Evolutionary conservation across 495 filamentous ascomycete genomes (phyloP).

Genomic region (Xylaria acuta): DNA sequence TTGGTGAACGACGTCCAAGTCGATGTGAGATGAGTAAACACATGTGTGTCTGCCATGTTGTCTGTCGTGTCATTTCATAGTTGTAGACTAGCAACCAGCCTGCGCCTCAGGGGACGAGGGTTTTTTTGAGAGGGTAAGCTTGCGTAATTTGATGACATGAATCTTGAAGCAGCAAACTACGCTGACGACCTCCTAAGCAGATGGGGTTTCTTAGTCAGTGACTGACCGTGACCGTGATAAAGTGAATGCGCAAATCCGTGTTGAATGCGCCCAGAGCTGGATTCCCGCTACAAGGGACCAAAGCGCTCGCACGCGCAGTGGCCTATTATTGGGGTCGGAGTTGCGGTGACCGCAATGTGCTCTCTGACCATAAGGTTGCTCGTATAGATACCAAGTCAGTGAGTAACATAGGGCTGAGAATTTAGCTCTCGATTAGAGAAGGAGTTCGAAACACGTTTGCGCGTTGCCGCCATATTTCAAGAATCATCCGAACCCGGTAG

Average conservation of each 20-base stretch:
- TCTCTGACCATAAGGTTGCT: not conserved
- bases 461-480: not conserved
- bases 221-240: not conserved
- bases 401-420: not conserved
- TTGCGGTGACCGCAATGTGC: not conserved
- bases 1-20: constrained; percentile 14
- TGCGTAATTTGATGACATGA: not conserved
- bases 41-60: constrained; percentile 11
- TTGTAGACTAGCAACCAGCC: not conserved
- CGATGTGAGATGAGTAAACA: not conserved
- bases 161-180: not conserved
- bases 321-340: not conserved
- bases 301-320: not conserved
- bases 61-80: not conserved
- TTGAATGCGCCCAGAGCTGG: not conserved
- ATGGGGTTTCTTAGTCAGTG: not conserved
- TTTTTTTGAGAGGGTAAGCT: not conserved
- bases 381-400: not conserved
- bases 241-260: not conserved
- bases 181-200: not conserved
- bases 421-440: not conserved
- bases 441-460: not conserved
- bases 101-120: no score
- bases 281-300: not conserved
- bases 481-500: not conserved